Conservation (phyloP, 805 yeast genomes). For the Pichia scutulata region DNA sequence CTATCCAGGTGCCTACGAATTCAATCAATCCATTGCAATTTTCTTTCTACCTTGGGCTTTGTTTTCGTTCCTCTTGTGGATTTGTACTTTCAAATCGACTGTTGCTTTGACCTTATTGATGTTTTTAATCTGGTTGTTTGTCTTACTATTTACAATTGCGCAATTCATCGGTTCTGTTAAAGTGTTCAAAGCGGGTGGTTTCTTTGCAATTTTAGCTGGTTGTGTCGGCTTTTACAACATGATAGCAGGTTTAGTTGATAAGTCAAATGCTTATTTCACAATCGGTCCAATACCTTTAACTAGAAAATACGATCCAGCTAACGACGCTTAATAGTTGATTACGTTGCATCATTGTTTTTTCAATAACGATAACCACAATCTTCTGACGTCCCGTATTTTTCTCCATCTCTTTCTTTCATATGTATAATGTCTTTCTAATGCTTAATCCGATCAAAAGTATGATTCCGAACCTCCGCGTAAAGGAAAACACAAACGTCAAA, state of each 20-base stretch:
- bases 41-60: conserved; percentile 46
- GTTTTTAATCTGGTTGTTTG: conserved; percentile 38
- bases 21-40: conserved; percentile 39
- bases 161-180: conserved; percentile 31
- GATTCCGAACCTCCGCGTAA: too few species aligned
- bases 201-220: conserved; percentile 37
- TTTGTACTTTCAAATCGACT: conserved; percentile 43
- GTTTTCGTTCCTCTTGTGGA: conserved; percentile 39
- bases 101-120: conserved; percentile 33
- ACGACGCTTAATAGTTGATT: conserved; percentile 1
- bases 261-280: conserved; percentile 50
- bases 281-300: conserved; percentile 45
- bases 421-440: too few species aligned
- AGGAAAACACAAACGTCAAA: too few species aligned
- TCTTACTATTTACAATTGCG: conserved; percentile 37
- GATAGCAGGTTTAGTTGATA: conserved; percentile 40
- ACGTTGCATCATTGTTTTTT: background rate
- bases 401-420: background rate
- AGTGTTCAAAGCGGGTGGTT: conserved; percentile 40
- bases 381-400: background rate
- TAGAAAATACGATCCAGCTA: conserved; percentile 20
- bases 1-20: conserved; percentile 32
- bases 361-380: too few species aligned
- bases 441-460: background rate
- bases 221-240: conserved; percentile 40